phyloP scores from a whole-genome alignment of 192 early-diverging fungal genomes.

The Backusella macrospora region DNA sequence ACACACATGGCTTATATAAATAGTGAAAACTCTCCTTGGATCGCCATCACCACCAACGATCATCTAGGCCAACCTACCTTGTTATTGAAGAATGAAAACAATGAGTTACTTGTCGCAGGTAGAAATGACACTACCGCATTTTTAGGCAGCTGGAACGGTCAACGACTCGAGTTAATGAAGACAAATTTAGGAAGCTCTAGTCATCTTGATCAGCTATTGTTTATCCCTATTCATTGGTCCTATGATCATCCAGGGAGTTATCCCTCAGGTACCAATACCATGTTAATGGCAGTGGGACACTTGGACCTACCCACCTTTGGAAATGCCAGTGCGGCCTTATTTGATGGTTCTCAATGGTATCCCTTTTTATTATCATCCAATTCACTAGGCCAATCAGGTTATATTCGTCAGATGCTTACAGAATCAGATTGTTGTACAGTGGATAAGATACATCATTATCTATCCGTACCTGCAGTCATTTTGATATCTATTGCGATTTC shows the following conservation, averaged over 20 bases:
- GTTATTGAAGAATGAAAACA: neutral
- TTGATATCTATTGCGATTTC: slow-evolving; percentile 72
- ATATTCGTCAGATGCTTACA: slow-evolving; percentile 30
- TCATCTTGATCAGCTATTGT: slow-evolving; percentile 18
- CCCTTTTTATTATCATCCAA: slow-evolving; percentile 45
- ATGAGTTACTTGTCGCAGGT: neutral
- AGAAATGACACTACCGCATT: neutral
- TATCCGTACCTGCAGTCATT: slow-evolving; percentile 64
- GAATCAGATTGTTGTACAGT: slow-evolving; percentile 6
- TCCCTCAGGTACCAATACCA: slow-evolving; percentile 21
- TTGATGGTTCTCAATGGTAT: slow-evolving; percentile 51
- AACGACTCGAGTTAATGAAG: slow-evolving; percentile 11
- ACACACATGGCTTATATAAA: neutral
- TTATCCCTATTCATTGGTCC: slow-evolving; percentile 18
- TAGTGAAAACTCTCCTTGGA: neutral
- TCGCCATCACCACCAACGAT: no score
- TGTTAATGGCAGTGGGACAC: slow-evolving; percentile 48
- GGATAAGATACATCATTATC: slow-evolving; percentile 19
- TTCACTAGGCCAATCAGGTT: slow-evolving; percentile 22
- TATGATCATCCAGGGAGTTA: neutral
- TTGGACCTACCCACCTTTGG: slow-evolving; percentile 43
- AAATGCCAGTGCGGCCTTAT: slow-evolving; percentile 47
- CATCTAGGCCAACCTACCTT: no score
- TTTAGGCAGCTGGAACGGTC: slow-evolving; percentile 18
- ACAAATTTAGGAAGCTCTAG: slow-evolving; percentile 18